Evolutionary conservation across 2,329 filamentous ascomycete species (phyloP).

Genomic region (Keithomyces neogunnii): DNA sequence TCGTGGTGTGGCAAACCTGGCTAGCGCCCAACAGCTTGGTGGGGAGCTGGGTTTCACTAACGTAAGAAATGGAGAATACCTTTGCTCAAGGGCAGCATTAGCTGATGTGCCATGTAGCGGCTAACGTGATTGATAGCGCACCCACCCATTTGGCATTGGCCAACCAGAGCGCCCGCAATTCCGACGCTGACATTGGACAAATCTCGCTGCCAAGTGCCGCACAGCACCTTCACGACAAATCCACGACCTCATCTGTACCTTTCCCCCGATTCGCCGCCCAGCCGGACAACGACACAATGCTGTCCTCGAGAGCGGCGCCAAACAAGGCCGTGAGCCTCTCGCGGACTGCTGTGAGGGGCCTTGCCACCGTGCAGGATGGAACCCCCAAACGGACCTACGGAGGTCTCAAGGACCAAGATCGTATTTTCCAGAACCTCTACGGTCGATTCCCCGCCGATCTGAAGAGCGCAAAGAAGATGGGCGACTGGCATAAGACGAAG

Average conservation of each 20-base stretch:
- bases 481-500: conserved; percentile 99
- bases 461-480: conserved; percentile 93
- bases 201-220: conserved; percentile 26
- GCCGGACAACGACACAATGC: conserved; percentile 29
- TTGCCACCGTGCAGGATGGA: conserved; percentile 74
- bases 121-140: conserved; percentile 22
- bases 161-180: conserved; percentile 32
- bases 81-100: accelerated
- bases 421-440: conserved; percentile 99
- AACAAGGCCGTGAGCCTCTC: conserved; percentile 30
- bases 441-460: conserved; percentile 84
- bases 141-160: conserved; percentile 23
- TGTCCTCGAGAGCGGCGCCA: conserved; percentile 35
- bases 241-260: conserved; percentile 13
- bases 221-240: conserved; percentile 20
- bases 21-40: no score
- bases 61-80: not conserved
- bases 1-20: no score
- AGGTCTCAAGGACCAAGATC: conserved; percentile 89
- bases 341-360: conserved; percentile 49
- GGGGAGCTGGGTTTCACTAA: no score
- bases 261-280: conserved; percentile 9
- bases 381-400: conserved; percentile 67
- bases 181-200: conserved; percentile 25
- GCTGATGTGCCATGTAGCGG: conserved; percentile 13